Base-by-base conservation (phyloP, 78 protist genomes). In the Cyanophora paradoxa region DNA sequence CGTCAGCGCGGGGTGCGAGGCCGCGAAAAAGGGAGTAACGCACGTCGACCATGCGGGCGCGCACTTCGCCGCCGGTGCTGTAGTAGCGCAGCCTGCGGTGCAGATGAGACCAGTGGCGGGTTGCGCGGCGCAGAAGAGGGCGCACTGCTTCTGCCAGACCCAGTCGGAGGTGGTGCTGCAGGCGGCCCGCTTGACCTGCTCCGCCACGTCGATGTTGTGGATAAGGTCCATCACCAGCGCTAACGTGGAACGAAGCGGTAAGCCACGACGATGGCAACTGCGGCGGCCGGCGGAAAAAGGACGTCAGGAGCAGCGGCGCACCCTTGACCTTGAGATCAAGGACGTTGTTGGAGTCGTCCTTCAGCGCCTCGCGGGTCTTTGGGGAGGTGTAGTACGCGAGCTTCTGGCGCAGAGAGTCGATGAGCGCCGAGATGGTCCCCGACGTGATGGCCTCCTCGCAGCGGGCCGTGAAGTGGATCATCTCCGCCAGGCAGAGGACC, bases 191-290 rank as follows among this genome's bases (percentile, higher is more conserved):
- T 26, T 41, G 24, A 65, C 56, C 68, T 79, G 79, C 24, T 82
- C 85, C 17, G 77, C 82, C 44, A 92, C 92, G 22, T 89, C 94
- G 19, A 86, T 64, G 77, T 82, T 72, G 79, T 94, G 94, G 68
- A 94, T 85, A 30, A 92, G 48, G 83, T 91, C 96, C 69, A 91
- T 28, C 3, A 91, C 36, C 14, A 92, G 70, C 22, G 84, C 46
- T n/a, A n/a, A n/a, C n/a, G n/a, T 8, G 48, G 44, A 26, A n/a
- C n/a, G n/a, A n/a, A n/a, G n/a, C n/a, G n/a, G n/a, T n/a, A n/a
- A n/a, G n/a, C n/a, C n/a, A n/a, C n/a, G n/a, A n/a, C n/a, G n/a
- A n/a, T n/a, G n/a, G 6, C 48, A 42, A 42, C 48, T 42, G 48
- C 48, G 48, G 48, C 22, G 6, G 48, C 48, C 22, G 6, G 48